Evolutionary conservation across 768 basidiomycete species (phyloP).

Genomic region (Galerina marginata): DNA sequence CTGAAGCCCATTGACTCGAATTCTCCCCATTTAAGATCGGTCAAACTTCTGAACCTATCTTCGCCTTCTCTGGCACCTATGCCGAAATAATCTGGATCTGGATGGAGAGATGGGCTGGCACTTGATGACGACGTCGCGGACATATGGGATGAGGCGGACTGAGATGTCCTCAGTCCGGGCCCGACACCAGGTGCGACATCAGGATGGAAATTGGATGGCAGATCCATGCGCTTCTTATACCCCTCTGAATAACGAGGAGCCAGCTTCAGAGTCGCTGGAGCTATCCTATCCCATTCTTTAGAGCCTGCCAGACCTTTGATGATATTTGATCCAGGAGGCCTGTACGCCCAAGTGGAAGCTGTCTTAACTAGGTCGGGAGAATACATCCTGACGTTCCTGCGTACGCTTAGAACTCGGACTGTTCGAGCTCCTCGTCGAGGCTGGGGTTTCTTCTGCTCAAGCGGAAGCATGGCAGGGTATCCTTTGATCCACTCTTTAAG

Average conservation of each 20-base stretch:
- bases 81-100: slow-evolving; percentile 45
- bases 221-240: slow-evolving; percentile 78
- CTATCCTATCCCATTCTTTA: slow-evolving; percentile 81
- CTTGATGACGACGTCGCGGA: slow-evolving; percentile 36
- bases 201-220: slow-evolving; percentile 66
- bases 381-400: slow-evolving; percentile 87
- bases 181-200: slow-evolving; percentile 42
- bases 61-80: slow-evolving; percentile 51
- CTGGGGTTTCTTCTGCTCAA: slow-evolving; percentile 60
- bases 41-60: slow-evolving; percentile 78
- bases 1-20: slow-evolving; percentile 88
- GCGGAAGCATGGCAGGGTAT: slow-evolving; percentile 82
- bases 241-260: slow-evolving; percentile 74
- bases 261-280: slow-evolving; percentile 63
- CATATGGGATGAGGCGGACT: slow-evolving; percentile 51
- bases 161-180: slow-evolving; percentile 31
- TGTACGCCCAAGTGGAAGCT: slow-evolving; percentile 52
- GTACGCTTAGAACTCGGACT: slow-evolving; percentile 76
- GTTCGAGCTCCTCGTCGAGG: slow-evolving; percentile 79
- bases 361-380: slow-evolving; percentile 82
- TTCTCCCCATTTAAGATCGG: slow-evolving; percentile 90
- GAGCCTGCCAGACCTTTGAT: slow-evolving; percentile 57
- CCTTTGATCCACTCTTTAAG: slow-evolving; percentile 91
- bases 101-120: slow-evolving; percentile 20
- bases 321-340: slow-evolving; percentile 26